phyloP scores from a whole-genome alignment of 768 basidiomycete species.

The Collybiopsis luxurians region DNA sequence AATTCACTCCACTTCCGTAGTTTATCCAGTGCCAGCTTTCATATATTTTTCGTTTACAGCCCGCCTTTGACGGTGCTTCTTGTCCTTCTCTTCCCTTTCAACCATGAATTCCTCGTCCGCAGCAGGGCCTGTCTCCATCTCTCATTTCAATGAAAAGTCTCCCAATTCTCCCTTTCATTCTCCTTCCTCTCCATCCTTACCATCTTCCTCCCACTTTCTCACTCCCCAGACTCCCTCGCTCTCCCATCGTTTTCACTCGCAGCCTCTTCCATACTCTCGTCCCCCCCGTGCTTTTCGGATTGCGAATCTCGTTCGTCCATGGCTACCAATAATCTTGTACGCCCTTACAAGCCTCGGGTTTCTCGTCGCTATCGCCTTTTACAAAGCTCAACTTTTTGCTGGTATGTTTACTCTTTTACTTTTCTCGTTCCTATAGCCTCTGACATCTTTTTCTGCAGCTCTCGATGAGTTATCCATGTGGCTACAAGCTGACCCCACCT shows the following conservation, averaged over 20 bases:
- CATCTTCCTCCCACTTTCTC: neutral
- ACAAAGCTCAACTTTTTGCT: slow-evolving; percentile 77
- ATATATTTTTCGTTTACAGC: neutral
- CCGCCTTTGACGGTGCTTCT: neutral
- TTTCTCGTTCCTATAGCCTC: slow-evolving; percentile 10
- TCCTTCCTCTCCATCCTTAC: slow-evolving; percentile 5
- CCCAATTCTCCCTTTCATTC: too few relatives aligned
- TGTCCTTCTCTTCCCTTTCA: slow-evolving; percentile 12
- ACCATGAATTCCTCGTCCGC: slow-evolving; percentile 11
- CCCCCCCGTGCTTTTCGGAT: slow-evolving; percentile 51
- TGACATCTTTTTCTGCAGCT: slow-evolving; percentile 36
- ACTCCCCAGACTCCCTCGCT: slow-evolving; percentile 12
- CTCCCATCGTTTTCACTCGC: slow-evolving; percentile 10
- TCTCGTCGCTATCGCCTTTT: slow-evolving; percentile 78
- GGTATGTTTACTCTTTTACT: slow-evolving; percentile 46
- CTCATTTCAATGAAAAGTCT: neutral
- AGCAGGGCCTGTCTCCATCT: slow-evolving; percentile 12
- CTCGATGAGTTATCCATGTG: slow-evolving; percentile 81
- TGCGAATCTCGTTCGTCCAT: slow-evolving; percentile 62
- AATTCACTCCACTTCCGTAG: neutral
- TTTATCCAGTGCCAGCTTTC: neutral
- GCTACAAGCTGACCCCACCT: slow-evolving; percentile 67
- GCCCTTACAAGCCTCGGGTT: slow-evolving; percentile 75
- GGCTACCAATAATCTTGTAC: slow-evolving; percentile 78
- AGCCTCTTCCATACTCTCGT: slow-evolving; percentile 7